Conservation (phyloP, 2,329 filamentous ascomycete genomes). For the Chalaropsis ovoidea region DNA sequence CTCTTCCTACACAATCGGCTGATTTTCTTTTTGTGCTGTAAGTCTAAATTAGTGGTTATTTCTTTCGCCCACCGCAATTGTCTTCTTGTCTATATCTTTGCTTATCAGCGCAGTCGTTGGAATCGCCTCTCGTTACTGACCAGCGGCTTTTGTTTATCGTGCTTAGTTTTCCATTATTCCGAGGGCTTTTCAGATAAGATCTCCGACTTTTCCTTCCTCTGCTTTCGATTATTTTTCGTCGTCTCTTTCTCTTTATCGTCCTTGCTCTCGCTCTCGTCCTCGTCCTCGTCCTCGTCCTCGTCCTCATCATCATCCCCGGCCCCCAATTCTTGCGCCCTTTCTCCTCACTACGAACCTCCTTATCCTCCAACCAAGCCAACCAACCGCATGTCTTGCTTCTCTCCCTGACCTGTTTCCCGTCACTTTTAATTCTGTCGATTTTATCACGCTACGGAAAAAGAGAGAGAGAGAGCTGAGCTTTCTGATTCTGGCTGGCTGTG, state of each 20-base stretch:
- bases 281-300: too few relatives aligned
- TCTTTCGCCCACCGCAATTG: too few relatives aligned
- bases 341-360: not conserved
- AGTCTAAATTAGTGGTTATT: not conserved
- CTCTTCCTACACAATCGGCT: not conserved
- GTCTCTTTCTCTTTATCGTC: not conserved
- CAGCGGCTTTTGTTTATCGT: not conserved
- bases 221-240: not conserved
- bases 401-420: not conserved
- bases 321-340: not conserved
- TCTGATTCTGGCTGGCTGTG: not conserved
- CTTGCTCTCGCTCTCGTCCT: not conserved
- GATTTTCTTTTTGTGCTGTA: not conserved
- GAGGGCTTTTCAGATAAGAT: not conserved
- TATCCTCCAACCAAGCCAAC: not conserved
- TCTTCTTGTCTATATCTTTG: not conserved
- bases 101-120: not conserved
- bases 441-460: not conserved
- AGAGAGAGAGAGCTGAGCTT: not conserved
- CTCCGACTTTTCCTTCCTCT: not conserved
- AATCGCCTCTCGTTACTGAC: conserved; percentile 2
- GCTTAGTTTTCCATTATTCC: not conserved
- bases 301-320: too few relatives aligned
- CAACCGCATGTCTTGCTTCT: not conserved
- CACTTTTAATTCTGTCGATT: not conserved